Evolutionary conservation across 129 eudicot species (phyloP), one percentile per base, ranked within the genome.

Genomic region (Flaveria trinervia): DNA sequence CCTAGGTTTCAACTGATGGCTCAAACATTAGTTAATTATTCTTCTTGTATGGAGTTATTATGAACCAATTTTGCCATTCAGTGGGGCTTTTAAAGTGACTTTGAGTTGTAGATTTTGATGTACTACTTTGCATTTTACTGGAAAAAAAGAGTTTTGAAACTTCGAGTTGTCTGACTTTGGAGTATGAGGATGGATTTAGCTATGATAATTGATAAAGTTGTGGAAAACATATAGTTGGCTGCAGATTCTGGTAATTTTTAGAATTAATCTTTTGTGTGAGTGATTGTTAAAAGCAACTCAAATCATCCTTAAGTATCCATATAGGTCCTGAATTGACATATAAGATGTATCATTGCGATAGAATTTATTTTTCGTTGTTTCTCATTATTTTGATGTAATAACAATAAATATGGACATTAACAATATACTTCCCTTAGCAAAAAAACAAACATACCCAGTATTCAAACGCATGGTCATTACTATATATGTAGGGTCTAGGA

Each of bases 101-200:
- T 67, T 20, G 23, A 45, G 15, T 60, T 72, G 9, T 74, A 25
- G 46, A 44, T 26, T 22, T 23, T 59, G 45, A 61, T 12, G 5
- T 28, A 26, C 17, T 61, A 26, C 28, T 25, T 61, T 74, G 28
- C 26, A 11, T 25, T 74, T 25, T 12, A 8, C 54, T 10, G 71
- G 23, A 17, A 46, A 75, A n/a, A 56, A 30, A 30, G 36, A 30
- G 36, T 30, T 30, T 30, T 30, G 52, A 39, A 55, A 28, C 7
- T 64, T 64, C 33, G 12, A 22, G 22, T 28, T 54, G 77, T 56
- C 20, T 36, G 30, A 45, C 14, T n/a, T 45, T 20, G 71, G 49
- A 62, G 54, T 44, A 66, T 66, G 54, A 67, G 36, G 66, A 44
- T 20, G 74, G 51, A 68, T 65, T 22, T 36, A 41, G 68, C 67